Percentiles rank a stretch among this genome's conserved stretches.
phyloP scores from a whole-genome alignment of 176 grass and related monocot genomes.

The Thalia dealbata region DNA sequence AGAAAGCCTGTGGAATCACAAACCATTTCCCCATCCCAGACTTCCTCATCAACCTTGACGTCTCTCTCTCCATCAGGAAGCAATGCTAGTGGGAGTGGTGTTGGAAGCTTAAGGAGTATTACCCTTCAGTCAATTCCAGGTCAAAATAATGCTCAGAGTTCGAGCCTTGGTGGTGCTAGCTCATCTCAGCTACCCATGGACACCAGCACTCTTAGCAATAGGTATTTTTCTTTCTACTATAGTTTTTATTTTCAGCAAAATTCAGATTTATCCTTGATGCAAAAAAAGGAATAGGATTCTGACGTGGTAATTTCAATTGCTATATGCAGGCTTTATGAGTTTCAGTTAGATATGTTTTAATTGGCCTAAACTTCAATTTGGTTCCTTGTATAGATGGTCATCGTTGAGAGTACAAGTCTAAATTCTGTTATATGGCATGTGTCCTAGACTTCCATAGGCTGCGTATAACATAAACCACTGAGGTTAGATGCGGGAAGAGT shows the following conservation, averaged over 20 bases:
- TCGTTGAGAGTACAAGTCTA: neutral
- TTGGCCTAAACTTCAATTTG: neutral
- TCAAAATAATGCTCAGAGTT: slow-evolving; percentile 33
- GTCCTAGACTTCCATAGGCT: neutral
- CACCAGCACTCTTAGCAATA: slow-evolving; percentile 32
- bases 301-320: neutral
- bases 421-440: neutral
- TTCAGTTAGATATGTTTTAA: neutral
- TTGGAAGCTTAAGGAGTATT: slow-evolving; percentile 21
- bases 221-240: slow-evolving; percentile 18
- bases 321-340: neutral
- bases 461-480: too few relatives aligned
- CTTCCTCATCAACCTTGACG: slow-evolving; percentile 45
- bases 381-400: neutral
- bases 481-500: too few relatives aligned
- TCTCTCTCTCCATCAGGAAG: slow-evolving; percentile 25
- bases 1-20: slow-evolving; percentile 99
- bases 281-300: neutral
- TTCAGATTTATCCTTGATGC: neutral
- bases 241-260: neutral
- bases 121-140: slow-evolving; percentile 25
- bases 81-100: slow-evolving; percentile 5
- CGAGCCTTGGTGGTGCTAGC: slow-evolving; percentile 35
- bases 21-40: slow-evolving; percentile 36
- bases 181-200: slow-evolving; percentile 53